Evolutionary conservation across 2,329 filamentous ascomycete species (phyloP).

Genomic region (Golovinomyces cichoracearum): DNA sequence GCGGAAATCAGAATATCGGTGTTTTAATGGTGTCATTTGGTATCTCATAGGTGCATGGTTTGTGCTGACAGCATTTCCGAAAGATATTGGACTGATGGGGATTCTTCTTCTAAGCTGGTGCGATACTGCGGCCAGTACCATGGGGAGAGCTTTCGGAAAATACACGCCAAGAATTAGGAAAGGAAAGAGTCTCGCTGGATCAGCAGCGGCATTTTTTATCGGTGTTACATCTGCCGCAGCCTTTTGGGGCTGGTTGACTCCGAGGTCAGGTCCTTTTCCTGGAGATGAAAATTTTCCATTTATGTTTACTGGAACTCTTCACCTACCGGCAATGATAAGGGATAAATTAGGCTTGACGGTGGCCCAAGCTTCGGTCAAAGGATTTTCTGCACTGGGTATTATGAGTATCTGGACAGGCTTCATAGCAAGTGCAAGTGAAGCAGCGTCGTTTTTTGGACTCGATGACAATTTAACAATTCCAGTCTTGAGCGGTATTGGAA

Average conservation of each 20-base stretch:
- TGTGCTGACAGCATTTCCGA: slow-evolving; percentile 66
- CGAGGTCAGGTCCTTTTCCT: slow-evolving; percentile 35
- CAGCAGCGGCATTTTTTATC: slow-evolving; percentile 54
- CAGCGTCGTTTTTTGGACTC: slow-evolving; percentile 75
- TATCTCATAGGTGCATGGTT: slow-evolving; percentile 80
- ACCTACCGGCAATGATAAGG: slow-evolving; percentile 35
- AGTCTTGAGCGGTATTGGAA: slow-evolving; percentile 60
- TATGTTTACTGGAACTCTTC: slow-evolving; percentile 55
- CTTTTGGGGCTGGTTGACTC: slow-evolving; percentile 75
- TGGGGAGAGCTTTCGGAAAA: slow-evolving; percentile 67
- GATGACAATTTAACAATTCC: slow-evolving; percentile 97
- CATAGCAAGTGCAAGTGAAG: slow-evolving; percentile 67
- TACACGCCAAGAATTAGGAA: slow-evolving; percentile 65
- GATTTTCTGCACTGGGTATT: slow-evolving; percentile 45
- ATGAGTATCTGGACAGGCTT: slow-evolving; percentile 77
- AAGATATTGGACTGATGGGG: slow-evolving; percentile 74
- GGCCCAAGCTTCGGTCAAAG: slow-evolving; percentile 35
- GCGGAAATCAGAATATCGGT: slow-evolving; percentile 82
- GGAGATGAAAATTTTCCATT: slow-evolving; percentile 45
- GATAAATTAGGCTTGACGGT: slow-evolving; percentile 34
- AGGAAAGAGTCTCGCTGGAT: slow-evolving; percentile 81
- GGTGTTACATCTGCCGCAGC: slow-evolving; percentile 59
- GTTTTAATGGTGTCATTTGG: slow-evolving; percentile 93
- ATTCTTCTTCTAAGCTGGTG: slow-evolving; percentile 90
- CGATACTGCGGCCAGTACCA: slow-evolving; percentile 86